Base-by-base conservation (phyloP, 1,139 yeast genomes). In the Kodamaea anthophila region DNA sequence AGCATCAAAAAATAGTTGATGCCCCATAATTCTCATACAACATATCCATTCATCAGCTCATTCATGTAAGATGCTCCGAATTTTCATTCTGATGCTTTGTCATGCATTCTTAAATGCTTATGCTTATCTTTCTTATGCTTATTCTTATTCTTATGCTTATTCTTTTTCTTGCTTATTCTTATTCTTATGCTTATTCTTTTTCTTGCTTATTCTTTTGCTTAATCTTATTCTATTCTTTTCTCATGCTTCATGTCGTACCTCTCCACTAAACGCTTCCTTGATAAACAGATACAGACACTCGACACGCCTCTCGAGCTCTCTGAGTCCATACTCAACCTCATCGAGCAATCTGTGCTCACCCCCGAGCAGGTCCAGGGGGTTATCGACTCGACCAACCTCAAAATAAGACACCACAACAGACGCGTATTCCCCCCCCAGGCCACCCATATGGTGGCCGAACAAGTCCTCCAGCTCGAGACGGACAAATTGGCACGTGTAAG, bases 401-500 rank as follows among this genome's bases (percentile, higher is more conserved):
- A 43, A 23, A 39, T 64, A 8, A 49, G 45, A 30, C 38, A 60
- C 13, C 59, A 60, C 37, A 57, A 59, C 33, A 35, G 54, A 23
- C 49, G 43, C 30, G 36, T 45, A 27, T 65, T 55, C 40, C 41
- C 50, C 21, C 34, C 48, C 9, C 65, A 60, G 35, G 51, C 55
- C n/a, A 49, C 55, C 9, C 53, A 55, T 36, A 67, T 60, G 32
- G 53, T 63, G 1, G 53, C 55, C 8, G 60, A 55, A 32, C 70
- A 64, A 37, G 44, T 65, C 9, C 28, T 58, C 12, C 57, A 57
- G 42, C 44, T 53, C 31, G 71, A 65, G 34, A 44, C 47, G 22
- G 47, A 51, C 16, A 55, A 58, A 34, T 26, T 61, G 12, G 35
- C 44, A 14, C 36, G 45, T 15, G 58, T 61, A 9, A 51, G 49